These are phyloP conservation scores for Coemansia sp. DNA, from an alignment of 192 early-diverging fungal genomes.

Conservation along the genomic window DNA sequence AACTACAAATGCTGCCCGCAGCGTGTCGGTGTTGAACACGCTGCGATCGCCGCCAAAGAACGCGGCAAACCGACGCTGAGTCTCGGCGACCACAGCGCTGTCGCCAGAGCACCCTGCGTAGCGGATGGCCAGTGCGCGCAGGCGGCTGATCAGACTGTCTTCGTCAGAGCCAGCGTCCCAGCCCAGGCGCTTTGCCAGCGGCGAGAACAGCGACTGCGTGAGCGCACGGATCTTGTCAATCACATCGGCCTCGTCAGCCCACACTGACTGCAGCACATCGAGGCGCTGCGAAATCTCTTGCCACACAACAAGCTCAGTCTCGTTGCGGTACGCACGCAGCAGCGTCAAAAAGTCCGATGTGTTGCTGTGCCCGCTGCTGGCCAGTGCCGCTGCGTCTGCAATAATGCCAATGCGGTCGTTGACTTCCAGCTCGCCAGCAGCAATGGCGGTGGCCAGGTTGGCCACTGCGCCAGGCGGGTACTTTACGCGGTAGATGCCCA, in stretches of 20 bases:
- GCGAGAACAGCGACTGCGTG: slow-evolving; percentile 56
- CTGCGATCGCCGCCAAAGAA: slow-evolving; percentile 63
- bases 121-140: slow-evolving; percentile 63
- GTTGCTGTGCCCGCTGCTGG: slow-evolving; percentile 71
- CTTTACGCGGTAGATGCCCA: slow-evolving; percentile 85
- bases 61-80: slow-evolving; percentile 58
- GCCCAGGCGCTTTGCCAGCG: slow-evolving; percentile 63
- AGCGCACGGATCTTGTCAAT: slow-evolving; percentile 65
- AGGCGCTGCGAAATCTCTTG: slow-evolving; percentile 62
- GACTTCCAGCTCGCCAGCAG: slow-evolving; percentile 58
- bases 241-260: slow-evolving; percentile 64
- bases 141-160: slow-evolving; percentile 56
- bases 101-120: slow-evolving; percentile 64
- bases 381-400: slow-evolving; percentile 78
- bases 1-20: slow-evolving; percentile 58
- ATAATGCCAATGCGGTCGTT: slow-evolving; percentile 84
- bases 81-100: slow-evolving; percentile 51
- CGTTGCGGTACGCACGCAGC: slow-evolving; percentile 63
- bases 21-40: slow-evolving; percentile 56
- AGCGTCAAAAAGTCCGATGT: slow-evolving; percentile 76
- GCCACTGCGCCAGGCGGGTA: slow-evolving; percentile 60
- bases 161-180: slow-evolving; percentile 59
- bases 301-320: slow-evolving; percentile 73
- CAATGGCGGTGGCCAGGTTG: slow-evolving; percentile 58
- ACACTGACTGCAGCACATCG: slow-evolving; percentile 62